These are phyloP conservation scores for Microbotryomycetes sp. DNA, from an alignment of 1,284 basidiomycete genomes.

Conservation along the genomic window DNA sequence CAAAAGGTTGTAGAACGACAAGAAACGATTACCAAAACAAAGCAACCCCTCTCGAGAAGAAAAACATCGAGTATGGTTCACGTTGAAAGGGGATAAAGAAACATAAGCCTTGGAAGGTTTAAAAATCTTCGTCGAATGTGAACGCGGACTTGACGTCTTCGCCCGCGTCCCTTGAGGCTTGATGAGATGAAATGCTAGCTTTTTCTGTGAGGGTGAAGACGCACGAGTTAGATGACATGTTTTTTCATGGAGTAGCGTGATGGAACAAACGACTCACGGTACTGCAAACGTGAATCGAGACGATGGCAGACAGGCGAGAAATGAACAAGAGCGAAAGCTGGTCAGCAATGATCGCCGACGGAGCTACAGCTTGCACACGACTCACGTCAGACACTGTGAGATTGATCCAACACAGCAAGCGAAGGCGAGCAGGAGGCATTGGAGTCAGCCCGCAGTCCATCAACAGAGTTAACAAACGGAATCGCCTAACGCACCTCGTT, in stretches of 20 bases:
- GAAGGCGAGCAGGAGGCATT: neutral
- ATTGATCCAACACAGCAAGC: neutral
- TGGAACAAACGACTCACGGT: constrained; percentile 3
- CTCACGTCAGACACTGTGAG: too few relatives aligned
- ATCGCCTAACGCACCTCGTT: constrained; percentile 44
- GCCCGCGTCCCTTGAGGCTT: constrained; percentile 25
- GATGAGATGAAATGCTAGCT: neutral
- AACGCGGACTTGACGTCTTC: constrained; percentile 30
- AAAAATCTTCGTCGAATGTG: constrained; percentile 46
- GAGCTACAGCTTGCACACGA: too few relatives aligned
- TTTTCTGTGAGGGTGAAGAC: too few relatives aligned
- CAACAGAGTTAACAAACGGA: constrained; percentile 40
- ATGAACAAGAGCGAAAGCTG: too few relatives aligned
- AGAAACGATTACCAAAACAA: too few relatives aligned
- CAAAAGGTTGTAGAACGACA: too few relatives aligned
- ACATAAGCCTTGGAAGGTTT: too few relatives aligned
- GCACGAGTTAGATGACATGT: too few relatives aligned
- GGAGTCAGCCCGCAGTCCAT: constrained; percentile 16
- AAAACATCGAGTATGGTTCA: too few relatives aligned
- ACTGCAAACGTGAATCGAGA: neutral
- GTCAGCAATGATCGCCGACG: too few relatives aligned
- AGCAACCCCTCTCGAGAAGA: too few relatives aligned
- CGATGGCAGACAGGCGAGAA: constrained; percentile 11
- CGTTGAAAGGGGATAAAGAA: too few relatives aligned
- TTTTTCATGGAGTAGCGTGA: neutral